Evolutionary conservation across 345 rosid species (phyloP), one percentile per base, ranked within the genome.

Genomic region (Odontarrhena argentea): DNA sequence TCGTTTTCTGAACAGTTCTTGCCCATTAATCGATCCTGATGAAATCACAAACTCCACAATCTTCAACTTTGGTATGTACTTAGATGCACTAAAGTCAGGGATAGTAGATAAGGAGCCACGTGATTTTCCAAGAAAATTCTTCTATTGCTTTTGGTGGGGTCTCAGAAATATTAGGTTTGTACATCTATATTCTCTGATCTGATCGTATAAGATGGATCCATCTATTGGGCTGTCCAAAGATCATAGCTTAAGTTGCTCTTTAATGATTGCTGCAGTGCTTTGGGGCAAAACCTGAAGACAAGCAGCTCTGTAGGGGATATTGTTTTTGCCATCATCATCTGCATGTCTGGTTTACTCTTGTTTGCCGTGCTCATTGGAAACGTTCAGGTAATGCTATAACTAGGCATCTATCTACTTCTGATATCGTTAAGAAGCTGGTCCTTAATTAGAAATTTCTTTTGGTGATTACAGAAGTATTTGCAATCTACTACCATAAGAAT

Each of bases 281-380:
- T 74, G n/a, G 88, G 83, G 18, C 83, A 80, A 76, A 65, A 65
- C 61, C 65, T 84, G 2, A 35, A 67, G 42, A 82, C 84, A 55
- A 80, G 83, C 65, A 68, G 75, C 9, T 71, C 28, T 30, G 71
- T 54, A 35, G 54, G 55, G 36, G 86, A 84, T 64, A 57, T 67
- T 7, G 0, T 66, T 14, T 80, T 84, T 71, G 84, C 88, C 0
- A n/a, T 80, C 34, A 38, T 47, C 74, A 76, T 82, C 9, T 64
- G 83, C 24, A 58, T 70, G 36, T 25, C 62, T 32, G 86, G 88
- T 55, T 68, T 84, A 55, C 65, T 80, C 18, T 77, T 82, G 62
- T 82, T 84, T 59, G 75, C 88, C 22, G 48, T 74, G 4, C 83
- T 84, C 47, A 84, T 84, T 35, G 86, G 73, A 13, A 69, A 69